Percentiles rank a stretch among this genome's conserved stretches.
Evolutionary conservation across 192 early-diverging fungal genomes (phyloP).

Genomic region (Anaeromyces robustus): DNA sequence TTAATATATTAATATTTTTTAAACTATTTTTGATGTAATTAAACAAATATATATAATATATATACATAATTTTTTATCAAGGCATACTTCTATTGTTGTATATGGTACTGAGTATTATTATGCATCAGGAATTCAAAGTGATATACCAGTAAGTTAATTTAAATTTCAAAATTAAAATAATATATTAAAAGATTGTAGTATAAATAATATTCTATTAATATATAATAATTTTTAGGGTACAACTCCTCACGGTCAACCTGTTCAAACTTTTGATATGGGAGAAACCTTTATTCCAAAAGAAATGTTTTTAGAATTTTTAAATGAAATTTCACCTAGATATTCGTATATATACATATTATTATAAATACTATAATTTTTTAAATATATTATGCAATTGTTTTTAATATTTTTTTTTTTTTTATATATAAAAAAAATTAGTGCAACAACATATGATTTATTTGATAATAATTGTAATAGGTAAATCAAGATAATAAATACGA

Average conservation of each 20-base stretch:
- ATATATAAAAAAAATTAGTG: conserved; percentile 2
- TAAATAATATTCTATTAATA: background rate
- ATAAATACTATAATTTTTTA: background rate
- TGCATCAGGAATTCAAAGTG: conserved; percentile 53
- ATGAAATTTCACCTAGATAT: conserved; percentile 19
- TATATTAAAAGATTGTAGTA: background rate
- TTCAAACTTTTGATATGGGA: conserved; percentile 60
- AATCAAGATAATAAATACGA: too few relatives aligned
- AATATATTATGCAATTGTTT: too few relatives aligned
- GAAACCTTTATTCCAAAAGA: conserved; percentile 54
- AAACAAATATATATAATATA: too few relatives aligned
- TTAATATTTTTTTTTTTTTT: too few relatives aligned
- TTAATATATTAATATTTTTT: background rate
- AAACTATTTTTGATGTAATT: too few relatives aligned
- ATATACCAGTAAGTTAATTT: background rate
- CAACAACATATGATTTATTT: conserved; percentile 68
- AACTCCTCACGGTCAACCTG: conserved; percentile 48
- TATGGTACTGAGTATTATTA: conserved; percentile 63
- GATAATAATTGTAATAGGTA: conserved; percentile 70
- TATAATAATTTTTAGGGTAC: conserved; percentile 13
- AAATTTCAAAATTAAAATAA: background rate
- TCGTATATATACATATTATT: background rate
- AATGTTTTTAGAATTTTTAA: conserved; percentile 52
- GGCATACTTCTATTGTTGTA: conserved; percentile 61
- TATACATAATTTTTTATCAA: too few relatives aligned